A percentile compares a stretch with the other conserved stretches of the same genome.
phyloP scores from a whole-genome alignment of 768 basidiomycete genomes.

The Leccinum boreale region DNA sequence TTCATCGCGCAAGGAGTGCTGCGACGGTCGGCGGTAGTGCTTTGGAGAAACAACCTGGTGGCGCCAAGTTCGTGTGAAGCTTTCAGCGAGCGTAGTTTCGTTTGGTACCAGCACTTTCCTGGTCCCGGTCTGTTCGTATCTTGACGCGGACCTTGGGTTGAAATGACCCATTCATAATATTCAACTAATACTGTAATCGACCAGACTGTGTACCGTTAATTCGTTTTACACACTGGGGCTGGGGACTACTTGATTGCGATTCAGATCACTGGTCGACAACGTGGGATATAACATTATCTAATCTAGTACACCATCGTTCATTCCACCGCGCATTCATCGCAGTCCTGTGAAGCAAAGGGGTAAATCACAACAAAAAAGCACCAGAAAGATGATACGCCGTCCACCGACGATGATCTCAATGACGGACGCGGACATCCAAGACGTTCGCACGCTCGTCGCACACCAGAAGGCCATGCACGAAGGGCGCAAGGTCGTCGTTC shows the following conservation, averaged over 20 bases:
- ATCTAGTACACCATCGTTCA: neutral
- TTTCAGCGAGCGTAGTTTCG: neutral
- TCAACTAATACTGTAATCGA: neutral
- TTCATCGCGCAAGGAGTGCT: conserved; percentile 43
- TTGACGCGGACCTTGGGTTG: neutral
- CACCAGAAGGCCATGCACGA: conserved; percentile 44
- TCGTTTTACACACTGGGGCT: neutral
- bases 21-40: conserved; percentile 5
- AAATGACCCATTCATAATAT: neutral
- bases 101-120: neutral
- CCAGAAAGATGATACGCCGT: conserved; percentile 66
- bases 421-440: conserved; percentile 76
- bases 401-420: conserved; percentile 74
- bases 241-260: no score
- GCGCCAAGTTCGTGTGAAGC: conserved; percentile 8
- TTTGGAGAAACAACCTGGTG: conserved; percentile 2
- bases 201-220: no score
- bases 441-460: conserved; percentile 60
- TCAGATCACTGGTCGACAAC: neutral
- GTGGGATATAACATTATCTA: neutral
- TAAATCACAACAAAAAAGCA: neutral
- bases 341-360: no score
- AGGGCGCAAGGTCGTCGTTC: conserved; percentile 35
- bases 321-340: no score
- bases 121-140: neutral